Base-by-base conservation (phyloP, 2,329 filamentous ascomycete species). In the Teratosphaeria zuluensis region DNA sequence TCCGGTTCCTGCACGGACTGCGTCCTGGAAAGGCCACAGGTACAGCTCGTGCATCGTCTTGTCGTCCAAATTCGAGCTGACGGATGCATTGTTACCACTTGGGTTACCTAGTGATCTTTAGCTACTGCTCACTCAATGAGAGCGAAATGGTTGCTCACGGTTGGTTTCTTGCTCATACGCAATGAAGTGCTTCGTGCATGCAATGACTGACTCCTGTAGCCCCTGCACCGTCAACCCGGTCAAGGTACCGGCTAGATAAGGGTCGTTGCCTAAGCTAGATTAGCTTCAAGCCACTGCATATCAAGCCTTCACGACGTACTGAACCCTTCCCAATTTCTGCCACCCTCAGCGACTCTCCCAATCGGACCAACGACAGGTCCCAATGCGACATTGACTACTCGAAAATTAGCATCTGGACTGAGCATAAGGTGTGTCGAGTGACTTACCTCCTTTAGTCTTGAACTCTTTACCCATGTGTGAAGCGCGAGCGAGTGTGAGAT, bases 111-210 rank as follows among this genome's bases (percentile, higher is more conserved):
- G 16, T 4, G 5, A 48, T 48, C 16, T 9, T 31, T 28, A 53
- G 32, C 52, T 31, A 61, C 82, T 60, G 68, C 89, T 85, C 48
- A 53, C 35, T 16, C 78, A 77, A 54, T 89, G 84, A 65, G 74
- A 33, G 4, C 58, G 56, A 11, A 58, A 64, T 48, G 58, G 35
- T 6, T 61, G 75, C 67, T 87, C 83, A 60, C 88, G 83, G 83
- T 87, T 81, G 74, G 87, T 75, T 80, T 89, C 80, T 75, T 90
- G 89, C 73, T 90, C 87, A 70, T 91, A 89, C 53, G 76, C 81
- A 59, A 89, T 82, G 66, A 79, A 87, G 70, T 92, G 88, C 78
- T 92, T 92, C 53, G 87, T 87, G 67, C 87, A 91, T 60, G 91
- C 90, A 74, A 95, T 87, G 56, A 92, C 84, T 70, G 89, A 89